Percentiles rank a stretch among this genome's conserved stretches.
Evolutionary conservation across 2,329 filamentous ascomycete species (phyloP).

Genomic region (Epicoccum nigrum): DNA sequence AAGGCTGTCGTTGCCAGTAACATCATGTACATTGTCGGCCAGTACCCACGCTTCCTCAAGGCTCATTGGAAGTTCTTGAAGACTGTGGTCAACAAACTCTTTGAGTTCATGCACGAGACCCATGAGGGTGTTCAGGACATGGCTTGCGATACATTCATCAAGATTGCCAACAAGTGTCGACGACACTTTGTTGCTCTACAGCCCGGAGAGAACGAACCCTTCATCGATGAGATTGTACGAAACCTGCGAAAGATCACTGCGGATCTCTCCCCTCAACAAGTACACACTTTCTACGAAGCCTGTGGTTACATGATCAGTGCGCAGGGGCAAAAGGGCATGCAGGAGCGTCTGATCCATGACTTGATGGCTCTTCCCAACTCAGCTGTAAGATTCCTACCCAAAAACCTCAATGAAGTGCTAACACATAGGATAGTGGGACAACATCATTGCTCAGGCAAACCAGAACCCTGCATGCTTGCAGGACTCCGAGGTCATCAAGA

Average conservation of each 20-base stretch:
- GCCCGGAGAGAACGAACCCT: conserved; percentile 90
- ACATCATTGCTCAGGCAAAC: conserved; percentile 88
- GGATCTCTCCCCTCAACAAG: conserved; percentile 93
- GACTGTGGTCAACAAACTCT: conserved; percentile 99
- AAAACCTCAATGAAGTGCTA: conserved; percentile 10
- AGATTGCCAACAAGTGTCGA: conserved; percentile 97
- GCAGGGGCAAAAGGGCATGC: conserved; percentile 91
- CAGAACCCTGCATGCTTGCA: conserved; percentile 85
- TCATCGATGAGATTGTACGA: conserved; percentile 97
- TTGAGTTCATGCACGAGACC: conserved; percentile 99
- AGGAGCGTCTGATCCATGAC: conserved; percentile 88
- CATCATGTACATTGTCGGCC: conserved; percentile 99
- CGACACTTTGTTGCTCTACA: conserved; percentile 96
- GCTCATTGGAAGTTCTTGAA: conserved; percentile 99
- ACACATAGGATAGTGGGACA: conserved; percentile 69
- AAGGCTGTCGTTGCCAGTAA: conserved; percentile 99
- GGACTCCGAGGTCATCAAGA: conserved; percentile 94
- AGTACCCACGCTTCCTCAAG: conserved; percentile 97
- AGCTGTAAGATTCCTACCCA: conserved; percentile 57
- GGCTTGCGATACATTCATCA: conserved; percentile 99
- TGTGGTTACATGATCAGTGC: conserved; percentile 99
- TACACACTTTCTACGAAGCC: conserved; percentile 98
- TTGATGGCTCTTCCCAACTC: conserved; percentile 92
- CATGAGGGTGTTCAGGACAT: conserved; percentile 99
- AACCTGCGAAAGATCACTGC: conserved; percentile 95